Conservation (phyloP, 2,329 filamentous ascomycete genomes). For the Aspergillus clavatus region DNA sequence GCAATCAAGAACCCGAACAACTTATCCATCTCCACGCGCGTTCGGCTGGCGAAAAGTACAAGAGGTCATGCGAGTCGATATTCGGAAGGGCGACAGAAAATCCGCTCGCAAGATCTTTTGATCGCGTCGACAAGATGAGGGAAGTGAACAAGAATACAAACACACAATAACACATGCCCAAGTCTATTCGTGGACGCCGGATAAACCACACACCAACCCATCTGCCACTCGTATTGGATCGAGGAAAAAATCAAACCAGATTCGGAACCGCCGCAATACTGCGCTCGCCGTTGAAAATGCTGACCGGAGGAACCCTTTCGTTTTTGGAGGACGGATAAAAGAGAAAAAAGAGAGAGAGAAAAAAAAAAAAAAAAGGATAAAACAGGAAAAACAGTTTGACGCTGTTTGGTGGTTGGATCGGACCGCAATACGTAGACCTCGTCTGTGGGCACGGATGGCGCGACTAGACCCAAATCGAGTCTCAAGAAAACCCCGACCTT, state of each 20-base stretch:
- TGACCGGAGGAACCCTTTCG: conserved; percentile 14
- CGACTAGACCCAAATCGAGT: neutral
- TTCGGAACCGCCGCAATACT: conserved; percentile 26
- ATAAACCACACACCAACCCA: conserved; percentile 34
- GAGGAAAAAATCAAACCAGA: conserved; percentile 24
- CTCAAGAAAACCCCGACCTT: neutral
- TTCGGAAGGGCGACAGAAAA: conserved; percentile 17
- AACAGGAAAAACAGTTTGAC: too few relatives aligned
- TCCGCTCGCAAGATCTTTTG: conserved; percentile 24
- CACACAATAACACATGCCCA: conserved; percentile 33
- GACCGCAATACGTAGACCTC: conserved; percentile 3
- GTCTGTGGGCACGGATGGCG: neutral
- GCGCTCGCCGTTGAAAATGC: conserved; percentile 29
- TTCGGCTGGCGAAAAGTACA: conserved; percentile 10
- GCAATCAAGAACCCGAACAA: conserved; percentile 15
- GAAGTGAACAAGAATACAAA: conserved; percentile 17
- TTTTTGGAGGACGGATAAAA: too few relatives aligned
- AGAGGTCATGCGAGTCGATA: conserved; percentile 13
- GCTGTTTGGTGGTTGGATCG: conserved; percentile 1
- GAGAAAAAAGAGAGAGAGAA: conserved; percentile 5
- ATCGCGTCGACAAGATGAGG: conserved; percentile 19
- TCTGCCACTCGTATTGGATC: conserved; percentile 31
- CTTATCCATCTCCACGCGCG: conserved; percentile 8
- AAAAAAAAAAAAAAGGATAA: conserved; percentile 6
- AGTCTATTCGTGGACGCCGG: conserved; percentile 41